Percentiles rank a stretch among this genome's conserved stretches.
Evolutionary conservation across 1,139 yeast genomes (phyloP).

Genomic region (Suhomyces guaymorum): DNA sequence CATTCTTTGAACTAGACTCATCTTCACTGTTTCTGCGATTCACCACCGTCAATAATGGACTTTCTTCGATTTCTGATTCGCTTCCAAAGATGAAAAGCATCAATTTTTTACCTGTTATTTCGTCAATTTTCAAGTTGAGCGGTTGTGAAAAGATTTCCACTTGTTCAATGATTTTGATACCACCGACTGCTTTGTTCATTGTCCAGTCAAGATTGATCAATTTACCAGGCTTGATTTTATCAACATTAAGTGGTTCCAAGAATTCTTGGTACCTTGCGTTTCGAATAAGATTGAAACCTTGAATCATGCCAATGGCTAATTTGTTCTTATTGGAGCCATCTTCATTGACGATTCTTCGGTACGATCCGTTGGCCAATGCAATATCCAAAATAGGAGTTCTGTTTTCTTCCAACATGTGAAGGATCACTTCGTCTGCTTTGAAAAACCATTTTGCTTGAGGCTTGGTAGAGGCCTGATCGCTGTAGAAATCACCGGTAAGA

Average conservation of each 20-base stretch:
- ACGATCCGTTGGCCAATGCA: conserved; percentile 40
- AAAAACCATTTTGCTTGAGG: conserved; percentile 56
- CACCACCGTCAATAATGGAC: conserved; percentile 27
- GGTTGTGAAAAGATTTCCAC: conserved; percentile 57
- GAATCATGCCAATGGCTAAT: conserved; percentile 47
- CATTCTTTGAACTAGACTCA: no score
- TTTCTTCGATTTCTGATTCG: conserved; percentile 33
- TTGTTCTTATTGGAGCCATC: conserved; percentile 46
- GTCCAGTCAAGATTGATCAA: conserved; percentile 59
- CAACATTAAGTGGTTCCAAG: conserved; percentile 34
- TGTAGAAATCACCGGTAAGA: conserved; percentile 37
- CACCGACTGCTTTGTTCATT: conserved; percentile 67
- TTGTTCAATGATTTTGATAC: conserved; percentile 59
- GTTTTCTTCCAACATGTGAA: conserved; percentile 48
- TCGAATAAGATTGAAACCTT: conserved; percentile 39
- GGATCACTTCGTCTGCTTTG: conserved; percentile 51
- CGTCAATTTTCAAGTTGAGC: conserved; percentile 59
- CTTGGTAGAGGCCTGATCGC: conserved; percentile 18
- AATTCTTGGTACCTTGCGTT: conserved; percentile 39
- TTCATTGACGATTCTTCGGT: conserved; percentile 50
- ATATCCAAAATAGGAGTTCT: conserved; percentile 44
- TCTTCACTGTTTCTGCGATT: conserved; percentile 12
- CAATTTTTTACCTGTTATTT: conserved; percentile 56
- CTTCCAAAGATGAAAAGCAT: conserved; percentile 57
- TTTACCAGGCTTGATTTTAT: conserved; percentile 19